These are phyloP conservation scores for Nigrograna mackinnonii DNA, from an alignment of 2,329 filamentous ascomycete species.

Conservation along the genomic window DNA sequence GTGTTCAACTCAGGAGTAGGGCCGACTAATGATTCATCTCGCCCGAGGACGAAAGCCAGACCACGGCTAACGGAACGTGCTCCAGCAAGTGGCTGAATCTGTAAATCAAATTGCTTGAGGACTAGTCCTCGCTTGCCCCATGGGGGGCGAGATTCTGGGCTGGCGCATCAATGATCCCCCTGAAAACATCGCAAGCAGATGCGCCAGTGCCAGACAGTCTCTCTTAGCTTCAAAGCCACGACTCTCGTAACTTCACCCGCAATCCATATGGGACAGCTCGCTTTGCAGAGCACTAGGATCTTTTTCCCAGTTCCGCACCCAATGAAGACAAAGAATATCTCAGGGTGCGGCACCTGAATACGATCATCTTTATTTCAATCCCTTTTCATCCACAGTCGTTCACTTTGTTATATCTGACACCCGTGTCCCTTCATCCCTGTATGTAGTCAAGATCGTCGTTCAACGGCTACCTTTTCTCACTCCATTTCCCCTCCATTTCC, in stretches of 20 bases:
- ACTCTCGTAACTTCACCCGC: neutral
- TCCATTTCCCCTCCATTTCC: neutral
- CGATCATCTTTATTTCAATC: neutral
- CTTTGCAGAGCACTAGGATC: neutral
- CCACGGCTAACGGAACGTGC: too few relatives aligned
- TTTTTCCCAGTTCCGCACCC: slow-evolving; percentile 1
- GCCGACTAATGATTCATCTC: too few relatives aligned
- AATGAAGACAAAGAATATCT: slow-evolving; percentile 6
- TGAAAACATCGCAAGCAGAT: neutral
- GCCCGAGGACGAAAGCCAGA: too few relatives aligned
- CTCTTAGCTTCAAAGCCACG: neutral
- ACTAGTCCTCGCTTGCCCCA: neutral
- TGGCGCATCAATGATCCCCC: neutral
- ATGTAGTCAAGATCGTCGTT: neutral
- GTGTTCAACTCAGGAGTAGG: too few relatives aligned
- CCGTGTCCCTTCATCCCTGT: neutral
- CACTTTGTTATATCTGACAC: neutral
- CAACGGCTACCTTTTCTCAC: neutral
- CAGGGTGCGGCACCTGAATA: neutral
- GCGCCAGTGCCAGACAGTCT: neutral
- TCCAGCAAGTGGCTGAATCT: too few relatives aligned
- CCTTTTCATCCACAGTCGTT: neutral
- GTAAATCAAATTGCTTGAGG: neutral
- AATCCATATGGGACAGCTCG: neutral
- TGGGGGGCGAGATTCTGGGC: neutral